Conservation (phyloP, 257 asterid species). For the Solanum chilense region DNA sequence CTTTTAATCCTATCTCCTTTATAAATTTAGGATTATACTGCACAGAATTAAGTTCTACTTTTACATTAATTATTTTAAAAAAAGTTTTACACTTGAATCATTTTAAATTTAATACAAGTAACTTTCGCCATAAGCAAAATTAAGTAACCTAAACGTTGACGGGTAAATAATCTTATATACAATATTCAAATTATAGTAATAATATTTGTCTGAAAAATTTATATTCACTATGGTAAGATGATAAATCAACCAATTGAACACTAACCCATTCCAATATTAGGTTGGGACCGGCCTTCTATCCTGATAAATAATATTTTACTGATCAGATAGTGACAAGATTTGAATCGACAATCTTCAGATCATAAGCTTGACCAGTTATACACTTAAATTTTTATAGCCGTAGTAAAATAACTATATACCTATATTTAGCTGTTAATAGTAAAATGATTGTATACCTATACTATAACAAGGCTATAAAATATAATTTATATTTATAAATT, state of each 20-base stretch:
- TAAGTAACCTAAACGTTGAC: neutral
- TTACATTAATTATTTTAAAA: too few relatives aligned
- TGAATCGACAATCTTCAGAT: too few relatives aligned
- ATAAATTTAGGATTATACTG: neutral
- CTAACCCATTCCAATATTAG: neutral
- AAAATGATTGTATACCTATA: neutral
- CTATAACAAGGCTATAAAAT: neutral
- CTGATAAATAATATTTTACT: neutral
- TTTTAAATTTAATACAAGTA: neutral
- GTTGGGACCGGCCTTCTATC: fast-evolving
- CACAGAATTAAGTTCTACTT: neutral
- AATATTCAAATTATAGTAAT: too few relatives aligned
- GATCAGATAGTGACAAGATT: fast-evolving
- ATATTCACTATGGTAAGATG: neutral
- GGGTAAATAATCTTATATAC: neutral
- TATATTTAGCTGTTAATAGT: neutral
- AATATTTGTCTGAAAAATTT: neutral
- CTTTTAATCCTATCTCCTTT: neutral
- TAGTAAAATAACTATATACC: too few relatives aligned
- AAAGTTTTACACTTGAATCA: neutral
- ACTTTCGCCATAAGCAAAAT: neutral
- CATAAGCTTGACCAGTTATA: neutral
- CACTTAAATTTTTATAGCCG: too few relatives aligned
- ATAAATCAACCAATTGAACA: neutral
- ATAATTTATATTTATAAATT: too few relatives aligned